A percentile compares a stretch with the other conserved stretches of the same genome.
Evolutionary conservation across 2,329 filamentous ascomycete genomes (phyloP).

Genomic region (Hyphodiscus sp.): DNA sequence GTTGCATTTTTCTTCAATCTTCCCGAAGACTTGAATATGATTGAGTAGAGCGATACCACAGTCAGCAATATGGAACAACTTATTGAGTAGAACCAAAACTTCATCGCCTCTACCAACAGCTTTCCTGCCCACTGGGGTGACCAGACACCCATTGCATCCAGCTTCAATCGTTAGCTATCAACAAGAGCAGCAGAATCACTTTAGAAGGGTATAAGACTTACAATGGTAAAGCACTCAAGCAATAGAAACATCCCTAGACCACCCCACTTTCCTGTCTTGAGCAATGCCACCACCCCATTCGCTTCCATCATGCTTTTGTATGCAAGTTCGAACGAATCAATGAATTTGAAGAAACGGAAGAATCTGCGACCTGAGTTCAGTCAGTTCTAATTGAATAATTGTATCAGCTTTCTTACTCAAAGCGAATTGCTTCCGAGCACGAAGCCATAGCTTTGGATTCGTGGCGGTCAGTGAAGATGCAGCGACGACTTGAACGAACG

Average conservation of each 20-base stretch:
- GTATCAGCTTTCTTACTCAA: constrained; percentile 29
- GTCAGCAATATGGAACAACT: constrained; percentile 37
- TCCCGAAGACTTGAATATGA: not conserved
- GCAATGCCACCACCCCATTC: constrained; percentile 28
- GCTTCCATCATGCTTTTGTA: constrained; percentile 32
- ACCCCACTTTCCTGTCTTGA: constrained; percentile 50
- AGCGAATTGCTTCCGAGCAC: constrained; percentile 35
- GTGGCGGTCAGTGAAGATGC: constrained; percentile 37
- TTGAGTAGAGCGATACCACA: not conserved
- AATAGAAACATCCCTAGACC: constrained; percentile 61
- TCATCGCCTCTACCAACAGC: constrained; percentile 54
- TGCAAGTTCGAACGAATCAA: constrained; percentile 50
- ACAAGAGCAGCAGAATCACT: not conserved
- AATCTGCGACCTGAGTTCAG: constrained; percentile 44
- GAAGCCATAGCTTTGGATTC: constrained; percentile 29
- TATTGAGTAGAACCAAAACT: constrained; percentile 56
- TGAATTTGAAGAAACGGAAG: constrained; percentile 62
- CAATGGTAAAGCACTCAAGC: constrained; percentile 56
- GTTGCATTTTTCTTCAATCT: not conserved
- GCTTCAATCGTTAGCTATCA: constrained; percentile 7
- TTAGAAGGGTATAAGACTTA: constrained; percentile 34
- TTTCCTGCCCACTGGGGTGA: constrained; percentile 34
- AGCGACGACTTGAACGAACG: constrained; percentile 41
- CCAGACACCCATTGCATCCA: constrained; percentile 45
- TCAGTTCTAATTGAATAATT: not conserved